Conservation (phyloP, 805 yeast genomes). For the Starmerella stigmatis region DNA sequence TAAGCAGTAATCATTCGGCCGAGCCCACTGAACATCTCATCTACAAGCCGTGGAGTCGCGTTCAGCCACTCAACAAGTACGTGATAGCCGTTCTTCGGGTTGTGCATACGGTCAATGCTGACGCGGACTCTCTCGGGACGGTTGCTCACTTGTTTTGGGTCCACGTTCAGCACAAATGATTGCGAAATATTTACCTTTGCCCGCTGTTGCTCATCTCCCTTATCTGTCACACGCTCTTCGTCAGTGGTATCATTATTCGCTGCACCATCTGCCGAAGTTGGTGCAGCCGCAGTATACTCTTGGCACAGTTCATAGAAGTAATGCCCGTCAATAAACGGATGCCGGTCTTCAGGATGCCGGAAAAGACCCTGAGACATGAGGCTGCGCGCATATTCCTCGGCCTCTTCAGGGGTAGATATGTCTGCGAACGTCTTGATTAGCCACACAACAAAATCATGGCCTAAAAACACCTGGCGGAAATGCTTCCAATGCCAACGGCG, state of each 20-base stretch:
- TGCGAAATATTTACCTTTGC: constrained; percentile 17
- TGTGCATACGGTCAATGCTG: constrained; percentile 85
- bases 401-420: constrained; percentile 72
- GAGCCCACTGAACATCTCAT: constrained; percentile 68
- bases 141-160: constrained; percentile 58
- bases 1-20: constrained; percentile 74
- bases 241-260: neutral
- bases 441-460: constrained; percentile 82
- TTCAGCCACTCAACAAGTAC: constrained; percentile 86
- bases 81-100: constrained; percentile 91
- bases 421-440: constrained; percentile 66
- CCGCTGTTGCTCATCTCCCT: neutral
- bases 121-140: constrained; percentile 70
- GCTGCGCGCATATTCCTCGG: constrained; percentile 65
- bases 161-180: constrained; percentile 36
- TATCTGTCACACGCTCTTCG: no score
- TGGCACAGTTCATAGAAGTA: constrained; percentile 68
- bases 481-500: constrained; percentile 84
- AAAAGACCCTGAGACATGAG: constrained; percentile 65
- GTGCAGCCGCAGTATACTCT: constrained; percentile 35
- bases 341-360: constrained; percentile 72
- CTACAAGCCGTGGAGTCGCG: constrained; percentile 74
- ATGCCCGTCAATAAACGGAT: constrained; percentile 83
- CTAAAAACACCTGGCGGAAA: constrained; percentile 69
- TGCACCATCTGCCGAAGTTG: neutral